Conservation (phyloP, 805 yeast genomes). For the Blastobotrys terrestris region DNA sequence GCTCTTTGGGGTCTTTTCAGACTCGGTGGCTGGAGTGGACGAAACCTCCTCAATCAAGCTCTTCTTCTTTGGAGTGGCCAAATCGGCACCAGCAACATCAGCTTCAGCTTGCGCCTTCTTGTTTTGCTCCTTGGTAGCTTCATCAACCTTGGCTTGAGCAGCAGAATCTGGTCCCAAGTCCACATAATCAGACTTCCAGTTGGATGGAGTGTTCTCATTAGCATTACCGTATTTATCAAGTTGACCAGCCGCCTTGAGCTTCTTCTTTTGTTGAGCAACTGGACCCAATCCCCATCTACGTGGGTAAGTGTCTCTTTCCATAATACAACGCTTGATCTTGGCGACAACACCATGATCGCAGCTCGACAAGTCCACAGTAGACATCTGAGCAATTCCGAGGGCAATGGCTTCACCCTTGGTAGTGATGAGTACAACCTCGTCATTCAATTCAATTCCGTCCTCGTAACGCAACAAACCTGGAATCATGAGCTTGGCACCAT, state of each 20-base stretch:
- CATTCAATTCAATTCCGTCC: constrained; percentile 94
- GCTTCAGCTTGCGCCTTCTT: constrained; percentile 16
- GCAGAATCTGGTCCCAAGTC: constrained; percentile 31
- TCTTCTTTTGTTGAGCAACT: constrained; percentile 97
- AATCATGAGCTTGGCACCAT: constrained; percentile 98
- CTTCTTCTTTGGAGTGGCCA: constrained; percentile 16
- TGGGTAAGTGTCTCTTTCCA: constrained; percentile 99
- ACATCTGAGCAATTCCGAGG: constrained; percentile 97
- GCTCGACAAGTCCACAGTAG: constrained; percentile 90
- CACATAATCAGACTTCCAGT: constrained; percentile 83
- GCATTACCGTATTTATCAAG: constrained; percentile 91
- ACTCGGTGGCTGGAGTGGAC: constrained; percentile 1
- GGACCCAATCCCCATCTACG: constrained; percentile 99
- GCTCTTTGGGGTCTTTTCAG: constrained; percentile 29
- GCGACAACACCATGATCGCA: constrained; percentile 99
- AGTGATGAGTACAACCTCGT: constrained; percentile 95
- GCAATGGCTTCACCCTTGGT: constrained; percentile 99
- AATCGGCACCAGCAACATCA: constrained; percentile 15
- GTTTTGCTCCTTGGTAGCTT: constrained; percentile 28
- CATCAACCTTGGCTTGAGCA: constrained; percentile 18
- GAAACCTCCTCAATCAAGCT: constrained; percentile 18
- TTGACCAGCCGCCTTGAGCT: constrained; percentile 94
- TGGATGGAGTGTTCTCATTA: constrained; percentile 88
- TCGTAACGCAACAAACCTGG: constrained; percentile 97
- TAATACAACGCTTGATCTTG: constrained; percentile 96